Evolutionary conservation across 176 grass and related monocot species (phyloP).

Genomic region (Chloris gayana): DNA sequence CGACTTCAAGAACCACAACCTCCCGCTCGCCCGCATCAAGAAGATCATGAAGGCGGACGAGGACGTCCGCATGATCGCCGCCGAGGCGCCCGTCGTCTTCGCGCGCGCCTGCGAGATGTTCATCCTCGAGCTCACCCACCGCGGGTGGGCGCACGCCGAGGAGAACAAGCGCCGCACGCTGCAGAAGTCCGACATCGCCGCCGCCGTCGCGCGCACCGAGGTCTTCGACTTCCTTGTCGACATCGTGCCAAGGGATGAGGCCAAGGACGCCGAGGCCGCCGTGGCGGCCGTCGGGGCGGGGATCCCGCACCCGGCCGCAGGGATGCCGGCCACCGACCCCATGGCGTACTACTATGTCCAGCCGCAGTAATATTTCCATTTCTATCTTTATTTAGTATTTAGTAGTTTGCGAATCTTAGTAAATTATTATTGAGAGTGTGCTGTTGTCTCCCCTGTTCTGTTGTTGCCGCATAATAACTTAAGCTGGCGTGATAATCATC

Average conservation of each 20-base stretch:
- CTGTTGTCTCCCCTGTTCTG: slow-evolving; percentile 21
- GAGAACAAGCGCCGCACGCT: slow-evolving; percentile 98
- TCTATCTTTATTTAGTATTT: not conserved
- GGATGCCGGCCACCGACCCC: slow-evolving; percentile 44
- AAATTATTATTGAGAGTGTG: not conserved
- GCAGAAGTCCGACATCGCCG: slow-evolving; percentile 95
- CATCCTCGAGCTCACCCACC: slow-evolving; percentile 90
- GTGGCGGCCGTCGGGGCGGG: slow-evolving; percentile 38
- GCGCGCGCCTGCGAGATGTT: slow-evolving; percentile 96
- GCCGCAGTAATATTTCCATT: slow-evolving; percentile 31
- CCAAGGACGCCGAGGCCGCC: slow-evolving; percentile 70
- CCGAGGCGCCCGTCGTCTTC: slow-evolving; percentile 94
- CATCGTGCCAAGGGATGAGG: slow-evolving; percentile 86
- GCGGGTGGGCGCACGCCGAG: slow-evolving; percentile 92
- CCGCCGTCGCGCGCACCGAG: slow-evolving; percentile 87
- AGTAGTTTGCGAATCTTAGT: slow-evolving; percentile 21
- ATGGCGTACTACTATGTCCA: slow-evolving; percentile 66
- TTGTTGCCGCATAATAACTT: slow-evolving; percentile 33
- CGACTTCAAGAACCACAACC: slow-evolving; percentile 95
- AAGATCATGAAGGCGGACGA: slow-evolving; percentile 99
- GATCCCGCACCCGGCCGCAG: slow-evolving; percentile 45
- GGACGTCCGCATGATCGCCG: slow-evolving; percentile 97
- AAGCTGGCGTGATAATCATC: slow-evolving; percentile 42
- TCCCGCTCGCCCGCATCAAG: slow-evolving; percentile 95
- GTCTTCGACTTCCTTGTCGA: slow-evolving; percentile 98